These are phyloP conservation scores for Globisporangium viniferum DNA, from an alignment of 352 stramenopile genomes.

Conservation along the genomic window DNA sequence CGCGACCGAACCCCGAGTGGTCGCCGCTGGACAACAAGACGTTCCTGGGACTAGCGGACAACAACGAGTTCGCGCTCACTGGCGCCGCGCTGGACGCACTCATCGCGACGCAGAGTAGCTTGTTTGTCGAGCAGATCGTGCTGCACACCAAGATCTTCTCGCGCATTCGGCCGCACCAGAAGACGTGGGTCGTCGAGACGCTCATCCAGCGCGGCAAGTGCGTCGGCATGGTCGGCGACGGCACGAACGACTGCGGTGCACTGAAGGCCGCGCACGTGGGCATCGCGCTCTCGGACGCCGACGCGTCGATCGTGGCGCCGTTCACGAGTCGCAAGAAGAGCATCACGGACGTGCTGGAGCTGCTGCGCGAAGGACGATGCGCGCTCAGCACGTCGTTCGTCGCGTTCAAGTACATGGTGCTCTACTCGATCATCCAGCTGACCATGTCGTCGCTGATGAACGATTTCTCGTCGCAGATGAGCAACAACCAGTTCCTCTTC, in stretches of 20 bases:
- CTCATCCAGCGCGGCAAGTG: slow-evolving; percentile 51
- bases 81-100: slow-evolving; percentile 56
- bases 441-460: slow-evolving; percentile 68
- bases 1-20: slow-evolving; percentile 26
- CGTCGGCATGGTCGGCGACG: slow-evolving; percentile 73
- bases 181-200: slow-evolving; percentile 76
- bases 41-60: slow-evolving; percentile 48
- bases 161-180: slow-evolving; percentile 69
- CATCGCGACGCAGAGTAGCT: slow-evolving; percentile 19
- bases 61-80: slow-evolving; percentile 66
- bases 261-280: slow-evolving; percentile 90
- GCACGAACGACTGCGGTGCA: slow-evolving; percentile 89
- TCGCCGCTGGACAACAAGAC: slow-evolving; percentile 36
- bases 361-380: slow-evolving; percentile 87
- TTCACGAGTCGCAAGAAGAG: slow-evolving; percentile 87
- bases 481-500: slow-evolving; percentile 78
- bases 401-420: slow-evolving; percentile 91
- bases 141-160: slow-evolving; percentile 65
- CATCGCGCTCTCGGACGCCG: slow-evolving; percentile 82
- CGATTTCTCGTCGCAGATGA: slow-evolving; percentile 61
- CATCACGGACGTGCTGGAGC: slow-evolving; percentile 77
- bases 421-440: slow-evolving; percentile 89
- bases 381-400: slow-evolving; percentile 88
- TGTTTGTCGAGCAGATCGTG: slow-evolving; percentile 57
- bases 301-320: slow-evolving; percentile 89